phyloP scores from a whole-genome alignment of 495 filamentous ascomycete genomes.

The Podospora conica region DNA sequence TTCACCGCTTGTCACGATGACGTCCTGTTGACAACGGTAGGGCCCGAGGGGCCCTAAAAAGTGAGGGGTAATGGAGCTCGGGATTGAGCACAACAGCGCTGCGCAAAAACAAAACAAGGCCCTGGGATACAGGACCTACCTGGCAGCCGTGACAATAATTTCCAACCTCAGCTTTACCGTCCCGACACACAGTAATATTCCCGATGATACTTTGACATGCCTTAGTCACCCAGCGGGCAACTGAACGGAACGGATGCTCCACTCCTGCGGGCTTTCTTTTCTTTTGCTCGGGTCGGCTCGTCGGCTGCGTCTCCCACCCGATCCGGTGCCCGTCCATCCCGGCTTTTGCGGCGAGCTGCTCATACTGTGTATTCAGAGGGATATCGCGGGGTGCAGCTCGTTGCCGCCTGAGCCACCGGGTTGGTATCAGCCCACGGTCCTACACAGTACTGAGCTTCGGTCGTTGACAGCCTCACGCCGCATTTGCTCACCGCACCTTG shows the following conservation, averaged over 20 bases:
- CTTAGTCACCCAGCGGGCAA: not conserved
- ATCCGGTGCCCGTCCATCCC: not conserved
- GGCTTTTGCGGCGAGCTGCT: not conserved
- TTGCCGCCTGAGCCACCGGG: not conserved
- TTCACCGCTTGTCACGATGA: no score
- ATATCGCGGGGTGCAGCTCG: not conserved
- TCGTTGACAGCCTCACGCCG: not conserved
- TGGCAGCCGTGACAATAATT: no score
- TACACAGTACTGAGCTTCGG: not conserved
- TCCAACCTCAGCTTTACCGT: not conserved
- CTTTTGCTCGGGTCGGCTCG: not conserved
- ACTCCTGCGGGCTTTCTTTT: not conserved
- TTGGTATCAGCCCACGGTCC: not conserved
- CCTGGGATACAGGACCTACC: no score
- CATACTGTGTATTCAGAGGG: no score
- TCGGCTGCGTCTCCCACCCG: not conserved
- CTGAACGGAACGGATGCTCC: not conserved
- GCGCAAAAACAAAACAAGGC: not conserved
- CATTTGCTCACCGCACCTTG: not conserved
- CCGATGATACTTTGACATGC: not conserved
- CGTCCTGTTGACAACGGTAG: no score
- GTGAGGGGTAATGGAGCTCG: no score
- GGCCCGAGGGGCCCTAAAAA: no score
- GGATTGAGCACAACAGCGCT: no score
- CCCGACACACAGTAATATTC: not conserved